phyloP scores from a whole-genome alignment of 768 basidiomycete genomes.

The Rhodotorula babjevae region DNA sequence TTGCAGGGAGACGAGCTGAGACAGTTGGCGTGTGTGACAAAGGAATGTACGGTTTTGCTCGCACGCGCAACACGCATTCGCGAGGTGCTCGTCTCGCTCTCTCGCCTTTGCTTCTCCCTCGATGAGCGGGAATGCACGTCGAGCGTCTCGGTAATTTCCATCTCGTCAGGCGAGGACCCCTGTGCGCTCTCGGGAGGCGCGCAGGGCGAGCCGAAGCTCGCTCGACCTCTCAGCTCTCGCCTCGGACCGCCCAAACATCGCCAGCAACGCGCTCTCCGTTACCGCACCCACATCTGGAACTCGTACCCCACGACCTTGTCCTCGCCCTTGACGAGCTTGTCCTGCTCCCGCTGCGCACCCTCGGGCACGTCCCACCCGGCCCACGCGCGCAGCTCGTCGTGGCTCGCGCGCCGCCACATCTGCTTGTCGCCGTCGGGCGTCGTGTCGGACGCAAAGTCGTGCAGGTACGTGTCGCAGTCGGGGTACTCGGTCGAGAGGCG shows the following conservation, averaged over 20 bases:
- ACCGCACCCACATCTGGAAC: conserved; percentile 82
- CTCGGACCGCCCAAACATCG: too few relatives aligned
- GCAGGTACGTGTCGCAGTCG: conserved; percentile 81
- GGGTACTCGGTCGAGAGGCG: conserved; percentile 68
- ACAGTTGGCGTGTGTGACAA: rapidly evolving
- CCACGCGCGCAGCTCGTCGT: conserved; percentile 68
- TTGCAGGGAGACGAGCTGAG: background rate
- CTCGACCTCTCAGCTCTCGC: too few relatives aligned
- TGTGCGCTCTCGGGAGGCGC: too few relatives aligned
- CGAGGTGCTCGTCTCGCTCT: background rate
- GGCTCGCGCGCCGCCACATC: conserved; percentile 50
- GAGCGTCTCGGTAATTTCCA: too few relatives aligned
- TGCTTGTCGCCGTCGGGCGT: conserved; percentile 52
- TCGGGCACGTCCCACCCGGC: conserved; percentile 70
- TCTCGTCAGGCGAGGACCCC: too few relatives aligned
- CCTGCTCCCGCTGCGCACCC: conserved; percentile 61
- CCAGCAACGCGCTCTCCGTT: background rate
- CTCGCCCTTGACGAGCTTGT: conserved; percentile 62
- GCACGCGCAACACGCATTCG: too few relatives aligned
- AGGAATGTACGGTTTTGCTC: background rate
- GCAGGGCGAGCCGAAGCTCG: too few relatives aligned
- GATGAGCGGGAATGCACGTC: too few relatives aligned
- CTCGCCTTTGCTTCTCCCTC: too few relatives aligned
- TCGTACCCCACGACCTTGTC: conserved; percentile 81
- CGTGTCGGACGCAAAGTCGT: conserved; percentile 54